Evolutionary conservation across 257 asterid species (phyloP), one percentile per base, ranked within the genome.

Genomic region (Mentha longifolia): DNA sequence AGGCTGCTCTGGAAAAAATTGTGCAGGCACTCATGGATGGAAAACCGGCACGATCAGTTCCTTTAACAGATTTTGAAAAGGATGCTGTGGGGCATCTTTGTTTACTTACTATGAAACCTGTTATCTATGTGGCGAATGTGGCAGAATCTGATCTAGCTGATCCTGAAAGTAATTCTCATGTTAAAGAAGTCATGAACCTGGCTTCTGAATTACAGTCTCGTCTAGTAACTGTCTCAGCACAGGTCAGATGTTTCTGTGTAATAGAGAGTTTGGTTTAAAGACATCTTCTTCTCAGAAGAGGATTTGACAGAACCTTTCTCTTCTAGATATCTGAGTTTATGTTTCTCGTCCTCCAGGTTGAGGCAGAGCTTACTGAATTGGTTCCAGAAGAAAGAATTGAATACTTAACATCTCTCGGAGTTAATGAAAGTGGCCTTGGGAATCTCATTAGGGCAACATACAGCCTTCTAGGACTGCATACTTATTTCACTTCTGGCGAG

Each of bases 401-500:
- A 75, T 94, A 85, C 80, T 81, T 93, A 86, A 85, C 77, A 45
- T 93, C 98, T 64, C 97, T 93, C 50, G 97, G 96, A 62, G 98
- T 93, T 69, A 45, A 67, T 63, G 97, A 91, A 75, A 86, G 97
- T 75, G 98, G 98, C 69, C 85, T 93, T 16, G 99, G 97, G 70
- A 94, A 91, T 81, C 97, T 94, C 68, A 88, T 94, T 37, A 88
- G 96, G 81, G 92, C 80, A 80, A 91, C 99, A 39, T 94, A 94
- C 85, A 80, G 49, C 69, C 97, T 94, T 75, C 86, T 94, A 13
- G 99, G 99, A 39, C 76, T 91, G 76, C 91, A 95, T 47, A 91
- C 99, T 31, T 94, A 94, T 84, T 94, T 94, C 87, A 94, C 99
- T 41, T 89, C 99, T 22, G 97, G 97, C 57, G 99, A 94, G 81